Evolutionary conservation across 208 protist genomes (phyloP), one percentile per base, ranked within the genome.

Genomic region (Trypanosoma mega): DNA sequence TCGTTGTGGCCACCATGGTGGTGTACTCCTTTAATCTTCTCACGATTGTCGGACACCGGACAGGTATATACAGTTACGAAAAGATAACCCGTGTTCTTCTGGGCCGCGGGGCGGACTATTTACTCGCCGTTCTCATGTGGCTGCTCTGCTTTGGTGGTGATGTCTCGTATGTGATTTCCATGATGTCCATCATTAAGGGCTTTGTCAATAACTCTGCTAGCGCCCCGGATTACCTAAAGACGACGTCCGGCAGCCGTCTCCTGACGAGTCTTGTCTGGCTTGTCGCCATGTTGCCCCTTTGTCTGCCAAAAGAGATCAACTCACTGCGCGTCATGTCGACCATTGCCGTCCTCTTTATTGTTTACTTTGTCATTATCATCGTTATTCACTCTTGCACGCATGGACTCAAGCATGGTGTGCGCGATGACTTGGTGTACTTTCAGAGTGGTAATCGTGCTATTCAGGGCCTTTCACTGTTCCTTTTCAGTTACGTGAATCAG

Each of bases 261-360:
- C 67, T 93, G 29, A 77, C 75, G 1, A 58, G 62, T 30, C 12
- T 68, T 4, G 67, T 93, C 23, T 93, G 82, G 84, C 53, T 92
- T 11, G 51, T 78, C 23, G 49, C 51, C 24, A 96, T 96, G 74
- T 61, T 89, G 44, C 85, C 90, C 30, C 61, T 93, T 37, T 90
- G 65, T 39, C 69, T 93, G 31, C 84, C 80, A 2, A 85, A 87
- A 67, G 76, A 85, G 57, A 88, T 96, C 63, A 90, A 92, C 68
- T 87, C 86, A 16, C 73, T 96, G 34, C 81, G 90, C 18, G 69
- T 85, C 55, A 52, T 86, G 39, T 92, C 86, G 12, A 63, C 66
- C 21, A 18, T 92, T 5, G 86, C 69, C 9, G 64, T 92, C 3
- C 4, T 74, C 5, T 74, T 87, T 36, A 82, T 93, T 34, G 41